phyloP scores from a whole-genome alignment of 352 stramenopile genomes.

The Thraustochytrium striatum region DNA sequence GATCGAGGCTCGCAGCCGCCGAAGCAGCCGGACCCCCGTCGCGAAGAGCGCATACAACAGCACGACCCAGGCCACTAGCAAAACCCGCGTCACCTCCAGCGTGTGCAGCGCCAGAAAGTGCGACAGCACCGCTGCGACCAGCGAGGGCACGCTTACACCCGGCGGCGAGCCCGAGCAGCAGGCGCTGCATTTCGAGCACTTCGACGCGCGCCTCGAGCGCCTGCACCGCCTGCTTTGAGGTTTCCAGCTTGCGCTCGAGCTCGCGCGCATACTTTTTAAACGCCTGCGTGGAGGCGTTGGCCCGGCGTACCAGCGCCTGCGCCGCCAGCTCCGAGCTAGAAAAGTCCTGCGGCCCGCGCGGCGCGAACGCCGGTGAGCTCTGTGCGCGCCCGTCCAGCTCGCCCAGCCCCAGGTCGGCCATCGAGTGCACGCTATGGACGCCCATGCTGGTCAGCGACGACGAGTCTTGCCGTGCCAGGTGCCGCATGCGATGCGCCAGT shows the following conservation, averaged over 20 bases:
- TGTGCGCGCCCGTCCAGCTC: too few relatives aligned
- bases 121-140: neutral
- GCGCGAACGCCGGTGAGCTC: too few relatives aligned
- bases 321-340: neutral
- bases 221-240: neutral
- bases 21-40: neutral
- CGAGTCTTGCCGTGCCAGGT: too few relatives aligned
- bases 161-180: conserved; percentile 21
- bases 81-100: conserved; percentile 1
- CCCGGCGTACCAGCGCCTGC: neutral
- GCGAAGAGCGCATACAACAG: neutral
- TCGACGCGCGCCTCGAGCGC: conserved; percentile 8
- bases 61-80: conserved; percentile 7
- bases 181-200: conserved; percentile 33
- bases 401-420: too few relatives aligned
- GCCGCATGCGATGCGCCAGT: too few relatives aligned
- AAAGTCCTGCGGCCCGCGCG: too few relatives aligned
- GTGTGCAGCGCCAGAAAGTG: conserved; percentile 10
- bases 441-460: too few relatives aligned
- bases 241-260: neutral
- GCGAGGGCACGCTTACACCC: neutral
- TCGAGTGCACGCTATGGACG: too few relatives aligned
- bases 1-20: conserved; percentile 1
- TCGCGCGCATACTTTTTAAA: conserved; percentile 35
- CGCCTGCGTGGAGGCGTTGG: neutral